Base-by-base conservation (phyloP, 768 basidiomycete genomes). In the Antrodiella citrinella region DNA sequence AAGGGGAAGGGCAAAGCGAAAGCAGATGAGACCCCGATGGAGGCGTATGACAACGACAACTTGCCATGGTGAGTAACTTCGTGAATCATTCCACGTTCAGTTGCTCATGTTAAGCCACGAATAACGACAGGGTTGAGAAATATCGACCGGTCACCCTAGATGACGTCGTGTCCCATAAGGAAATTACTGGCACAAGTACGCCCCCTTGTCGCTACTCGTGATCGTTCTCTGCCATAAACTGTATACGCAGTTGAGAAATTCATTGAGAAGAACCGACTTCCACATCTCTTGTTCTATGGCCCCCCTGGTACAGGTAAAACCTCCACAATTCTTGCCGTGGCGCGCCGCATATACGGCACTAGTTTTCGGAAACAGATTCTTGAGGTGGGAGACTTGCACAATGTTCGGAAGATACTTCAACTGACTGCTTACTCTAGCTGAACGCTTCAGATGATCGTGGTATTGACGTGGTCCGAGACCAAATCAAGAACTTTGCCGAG, bases 241-340 rank as follows among this genome's bases (percentile, higher is more conserved):
- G 57, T 56, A 45, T 48, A 41, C 13, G 23, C 59, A 99, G 95
- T 99, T 67, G 92, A 96, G 66, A 86, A 85, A 64, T 98, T 99
- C 65, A 96, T 99, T 54, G 85, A 91, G 58, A 91, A 91, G 67
- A 95, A 94, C 57, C 74, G 94, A 46, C 65, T 99, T 20, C 96
- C 96, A 0, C 96, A 99, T 67, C 73, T 99, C 23, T 74, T 99
- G 47, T 92, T 99, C 67, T 99, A 99, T 61, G 96, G 96, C 0
- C 96, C 96, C 26, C 96, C 96, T 10, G 96, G 95, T 10, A 99
- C 96, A 0, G 96, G 96, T 46, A 99, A 99, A 68, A 99, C 96
- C 4, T 94, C 92, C 0, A 98, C 94, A 0, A 95, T 99, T 54
- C 74, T 98, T 7, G 96, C 96, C 10, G 86, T 99, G 9, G 95